Evolutionary conservation across 208 protist genomes (phyloP), one percentile per base, ranked within the genome.

Genomic region (Acanthamoeba culbertsoni): DNA sequence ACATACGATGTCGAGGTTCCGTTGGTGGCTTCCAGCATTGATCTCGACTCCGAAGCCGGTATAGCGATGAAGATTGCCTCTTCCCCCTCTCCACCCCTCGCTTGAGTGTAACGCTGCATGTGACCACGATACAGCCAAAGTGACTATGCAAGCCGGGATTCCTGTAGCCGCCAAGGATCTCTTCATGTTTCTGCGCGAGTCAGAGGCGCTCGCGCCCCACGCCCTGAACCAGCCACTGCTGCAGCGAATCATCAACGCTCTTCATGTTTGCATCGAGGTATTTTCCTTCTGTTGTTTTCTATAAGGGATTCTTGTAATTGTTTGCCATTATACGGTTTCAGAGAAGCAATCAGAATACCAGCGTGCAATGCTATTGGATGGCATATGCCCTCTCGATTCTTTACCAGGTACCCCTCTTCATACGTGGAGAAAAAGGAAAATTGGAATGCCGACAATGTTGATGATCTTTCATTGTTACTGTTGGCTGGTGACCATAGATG

Each of bases 161-260:
- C 68, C 68, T 18, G 68, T 79, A 3, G 68, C 68, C 23, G 68
- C 68, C 20, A 79, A 79, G 23, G 68, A 79, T 23, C 42, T 79
- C 28, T 79, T 79, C 42, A 79, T 79, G 35, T 79, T 79, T 33
- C 68, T 79, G 68, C 68, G 68, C 37, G 68, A 79, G 7, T 43
- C 35, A 23, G 37, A 79, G 68, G 68, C 68, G 23, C 68, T 79
- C 68, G 40, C 6, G 16, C 20, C 68, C 68, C 35, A 42, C 42
- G 37, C 35, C 18, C 68, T 46, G 23, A 79, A 79, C 42, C 68
- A 79, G 42, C 68, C 68, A 8, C n/a, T 79, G 28, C 68, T 79
- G 12, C 68, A 79, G 68, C 68, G 68, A 18, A 79, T 79, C 68
- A 79, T 79, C 42, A 79, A 79, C 42, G 68, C 68, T 28, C 68